phyloP scores from a whole-genome alignment of 2,329 filamentous ascomycete genomes.

The Fonsecaea pedrosoi region DNA sequence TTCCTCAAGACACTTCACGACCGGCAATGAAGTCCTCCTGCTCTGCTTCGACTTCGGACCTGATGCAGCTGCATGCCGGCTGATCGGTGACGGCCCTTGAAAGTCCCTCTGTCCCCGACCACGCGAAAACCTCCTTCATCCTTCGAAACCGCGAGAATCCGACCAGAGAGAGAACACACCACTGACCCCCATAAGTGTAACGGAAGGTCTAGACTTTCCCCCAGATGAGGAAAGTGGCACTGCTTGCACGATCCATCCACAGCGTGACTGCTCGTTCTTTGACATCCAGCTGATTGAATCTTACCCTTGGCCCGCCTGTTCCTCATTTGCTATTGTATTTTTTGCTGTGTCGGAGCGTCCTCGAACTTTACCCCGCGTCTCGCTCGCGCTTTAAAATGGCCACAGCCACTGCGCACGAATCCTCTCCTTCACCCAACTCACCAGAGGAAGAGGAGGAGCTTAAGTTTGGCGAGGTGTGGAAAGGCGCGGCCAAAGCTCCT shows the following conservation, averaged over 20 bases:
- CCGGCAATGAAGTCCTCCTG: constrained; percentile 30
- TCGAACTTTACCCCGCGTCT: constrained; percentile 28
- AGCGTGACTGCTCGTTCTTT: constrained; percentile 5
- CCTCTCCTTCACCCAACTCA: constrained; percentile 9
- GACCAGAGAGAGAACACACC: not conserved
- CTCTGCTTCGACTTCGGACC: constrained; percentile 32
- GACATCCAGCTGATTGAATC: constrained; percentile 18
- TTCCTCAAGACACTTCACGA: constrained; percentile 18
- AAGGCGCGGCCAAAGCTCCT: constrained; percentile 32
- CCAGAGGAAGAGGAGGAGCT: constrained; percentile 37
- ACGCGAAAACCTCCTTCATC: not conserved
- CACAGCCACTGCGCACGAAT: constrained; percentile 22
- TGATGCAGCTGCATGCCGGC: constrained; percentile 39
- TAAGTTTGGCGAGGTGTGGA: constrained; percentile 38
- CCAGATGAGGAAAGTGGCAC: constrained; percentile 29
- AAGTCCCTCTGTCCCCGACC: not conserved
- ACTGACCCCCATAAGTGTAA: constrained; percentile 1
- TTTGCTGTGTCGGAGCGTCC: not conserved
- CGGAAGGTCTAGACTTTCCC: constrained; percentile 23
- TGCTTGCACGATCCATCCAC: constrained; percentile 23
- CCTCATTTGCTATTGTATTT: constrained; percentile 19
- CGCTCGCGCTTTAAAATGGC: constrained; percentile 26
- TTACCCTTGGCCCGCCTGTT: constrained; percentile 15
- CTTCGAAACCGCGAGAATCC: not conserved
- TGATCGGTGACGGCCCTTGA: constrained; percentile 22